Percentiles rank a stretch among this genome's conserved stretches.
These are phyloP conservation scores for Gastrolobium bilobum DNA, from an alignment of 306 rosid genomes.

Conservation along the genomic window DNA sequence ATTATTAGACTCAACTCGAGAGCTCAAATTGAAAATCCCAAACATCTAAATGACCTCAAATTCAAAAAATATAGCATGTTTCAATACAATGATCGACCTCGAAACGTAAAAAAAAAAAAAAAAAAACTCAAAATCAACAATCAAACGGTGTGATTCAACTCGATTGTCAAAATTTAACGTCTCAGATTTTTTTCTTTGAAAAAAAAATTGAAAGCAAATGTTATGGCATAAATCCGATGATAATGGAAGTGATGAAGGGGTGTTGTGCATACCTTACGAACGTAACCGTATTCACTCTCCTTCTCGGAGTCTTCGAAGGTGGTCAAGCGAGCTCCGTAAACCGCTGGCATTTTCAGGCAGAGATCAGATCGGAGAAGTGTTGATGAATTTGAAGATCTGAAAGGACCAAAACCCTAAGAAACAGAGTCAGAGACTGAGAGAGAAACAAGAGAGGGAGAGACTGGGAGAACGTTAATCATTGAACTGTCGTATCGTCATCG, in stretches of 20 bases:
- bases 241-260: not conserved
- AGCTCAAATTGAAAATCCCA: not conserved
- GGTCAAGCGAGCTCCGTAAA: constrained; percentile 77
- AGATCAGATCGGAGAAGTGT: not conserved
- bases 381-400: not conserved
- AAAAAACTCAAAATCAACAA: not conserved
- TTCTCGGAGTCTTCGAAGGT: constrained; percentile 87
- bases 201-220: not conserved
- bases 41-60: not conserved
- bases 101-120: not conserved
- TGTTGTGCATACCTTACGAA: constrained; percentile 67
- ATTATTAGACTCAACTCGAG: not conserved
- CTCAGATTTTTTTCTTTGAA: too few species aligned
- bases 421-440: not conserved
- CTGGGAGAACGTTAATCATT: not conserved
- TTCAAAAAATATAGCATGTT: not conserved
- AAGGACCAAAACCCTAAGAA: not conserved
- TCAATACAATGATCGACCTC: not conserved
- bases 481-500: not conserved
- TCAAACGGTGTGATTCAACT: not conserved
- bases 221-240: not conserved
- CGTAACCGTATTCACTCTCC: constrained; percentile 90
- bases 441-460: not conserved
- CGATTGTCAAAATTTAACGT: too few species aligned
- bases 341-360: constrained; percentile 59